phyloP scores from a whole-genome alignment of 2,329 filamentous ascomycete genomes.

The Diaporthe helianthi region DNA sequence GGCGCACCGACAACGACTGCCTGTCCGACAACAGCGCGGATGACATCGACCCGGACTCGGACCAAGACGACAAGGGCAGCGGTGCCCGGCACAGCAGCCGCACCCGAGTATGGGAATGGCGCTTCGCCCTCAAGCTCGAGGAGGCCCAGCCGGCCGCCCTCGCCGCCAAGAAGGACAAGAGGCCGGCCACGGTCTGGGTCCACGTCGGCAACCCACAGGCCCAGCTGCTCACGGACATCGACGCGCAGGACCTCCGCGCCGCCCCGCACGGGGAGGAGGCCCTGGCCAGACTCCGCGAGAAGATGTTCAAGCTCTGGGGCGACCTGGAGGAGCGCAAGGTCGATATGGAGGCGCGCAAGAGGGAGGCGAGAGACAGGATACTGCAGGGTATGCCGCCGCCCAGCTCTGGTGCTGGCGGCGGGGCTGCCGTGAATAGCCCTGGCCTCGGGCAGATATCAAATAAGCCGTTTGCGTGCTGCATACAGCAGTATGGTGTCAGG shows the following conservation, averaged over 20 bases:
- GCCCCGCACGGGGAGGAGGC: conserved; percentile 46
- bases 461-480: conserved; percentile 72
- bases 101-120: conserved; percentile 75
- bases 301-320: conserved; percentile 83
- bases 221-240: conserved; percentile 55
- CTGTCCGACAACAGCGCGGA: conserved; percentile 54
- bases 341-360: conserved; percentile 41
- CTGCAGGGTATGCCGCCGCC: conserved; percentile 44
- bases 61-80: conserved; percentile 29
- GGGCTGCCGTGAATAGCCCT: conserved; percentile 26
- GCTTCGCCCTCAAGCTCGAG: conserved; percentile 80
- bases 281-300: conserved; percentile 67
- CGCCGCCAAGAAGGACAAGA: conserved; percentile 38
- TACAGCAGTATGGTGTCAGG: conserved; percentile 73
- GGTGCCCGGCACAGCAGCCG: conserved; percentile 41
- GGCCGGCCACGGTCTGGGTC: conserved; percentile 66
- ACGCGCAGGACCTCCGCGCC: conserved; percentile 64
- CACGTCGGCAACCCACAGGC: conserved; percentile 67
- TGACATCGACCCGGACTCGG: conserved; percentile 41
- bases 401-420: conserved; percentile 41
- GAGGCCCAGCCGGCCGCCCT: conserved; percentile 55
- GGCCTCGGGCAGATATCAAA: conserved; percentile 50
- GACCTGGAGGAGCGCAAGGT: conserved; percentile 77
- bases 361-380: conserved; percentile 16
- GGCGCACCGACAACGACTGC: conserved; percentile 54